Conservation (phyloP, 306 rosid species). For the Argentina anserina region DNA sequence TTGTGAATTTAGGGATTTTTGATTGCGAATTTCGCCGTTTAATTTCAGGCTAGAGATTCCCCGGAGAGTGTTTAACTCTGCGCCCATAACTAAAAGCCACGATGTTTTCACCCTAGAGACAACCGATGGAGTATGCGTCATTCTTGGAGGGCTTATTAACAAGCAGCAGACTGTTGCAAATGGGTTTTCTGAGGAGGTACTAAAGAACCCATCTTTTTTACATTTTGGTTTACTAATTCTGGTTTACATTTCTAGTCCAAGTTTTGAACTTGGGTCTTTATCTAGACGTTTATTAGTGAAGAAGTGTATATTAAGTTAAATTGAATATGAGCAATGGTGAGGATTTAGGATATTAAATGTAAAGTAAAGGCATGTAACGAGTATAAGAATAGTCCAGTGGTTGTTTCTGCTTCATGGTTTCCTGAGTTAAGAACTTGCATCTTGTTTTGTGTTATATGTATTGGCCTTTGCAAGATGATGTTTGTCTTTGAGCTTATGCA, state of each 20-base stretch:
- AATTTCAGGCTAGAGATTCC: slow-evolving; percentile 41
- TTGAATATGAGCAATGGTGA: neutral
- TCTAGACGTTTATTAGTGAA: neutral
- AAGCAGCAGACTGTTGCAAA: slow-evolving; percentile 41
- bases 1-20: neutral
- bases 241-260: neutral
- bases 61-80: slow-evolving; percentile 52
- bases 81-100: slow-evolving; percentile 48
- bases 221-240: neutral
- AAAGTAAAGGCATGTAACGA: neutral
- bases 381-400: neutral
- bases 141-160: slow-evolving; percentile 51
- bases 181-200: slow-evolving; percentile 62
- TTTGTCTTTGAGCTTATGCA: slow-evolving; percentile 16
- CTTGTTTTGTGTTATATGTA: neutral
- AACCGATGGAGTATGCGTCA: slow-evolving; percentile 46
- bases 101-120: slow-evolving; percentile 61
- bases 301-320: neutral
- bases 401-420: neutral
- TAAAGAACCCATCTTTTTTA: neutral
- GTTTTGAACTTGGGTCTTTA: neutral
- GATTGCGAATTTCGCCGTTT: neutral
- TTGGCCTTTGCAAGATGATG: neutral
- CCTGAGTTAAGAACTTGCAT: neutral
- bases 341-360: neutral